phyloP scores from a whole-genome alignment of 2,329 filamentous ascomycete species.

The Fusarium sp. region DNA sequence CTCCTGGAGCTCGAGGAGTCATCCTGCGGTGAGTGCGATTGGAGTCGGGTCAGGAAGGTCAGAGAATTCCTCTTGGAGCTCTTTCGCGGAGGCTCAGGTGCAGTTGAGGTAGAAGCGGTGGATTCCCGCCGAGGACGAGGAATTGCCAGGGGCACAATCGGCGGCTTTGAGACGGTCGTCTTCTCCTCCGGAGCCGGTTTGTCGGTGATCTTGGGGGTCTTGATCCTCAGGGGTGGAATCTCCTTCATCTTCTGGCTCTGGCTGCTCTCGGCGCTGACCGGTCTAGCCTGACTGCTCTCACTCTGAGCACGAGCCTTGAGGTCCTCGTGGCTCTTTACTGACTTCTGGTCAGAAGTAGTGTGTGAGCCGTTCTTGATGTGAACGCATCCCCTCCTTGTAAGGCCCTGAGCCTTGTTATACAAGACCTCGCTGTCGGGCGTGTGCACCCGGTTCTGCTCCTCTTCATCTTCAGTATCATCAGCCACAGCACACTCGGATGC shows the following conservation, averaged over 20 bases:
- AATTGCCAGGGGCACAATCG: conserved; percentile 13
- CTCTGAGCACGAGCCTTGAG: neutral
- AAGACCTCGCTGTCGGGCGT: conserved; percentile 27
- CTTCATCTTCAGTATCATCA: conserved; percentile 37
- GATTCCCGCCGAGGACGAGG: conserved; percentile 27
- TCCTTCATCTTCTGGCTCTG: conserved; percentile 23
- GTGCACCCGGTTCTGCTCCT: conserved; percentile 6
- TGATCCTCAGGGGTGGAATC: neutral
- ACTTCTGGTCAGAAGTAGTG: neutral
- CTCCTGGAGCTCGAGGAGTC: conserved; percentile 27
- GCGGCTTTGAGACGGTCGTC: conserved; percentile 18
- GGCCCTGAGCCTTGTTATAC: conserved; percentile 34
- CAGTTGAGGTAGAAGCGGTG: conserved; percentile 13
- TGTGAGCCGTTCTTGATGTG: conserved; percentile 32
- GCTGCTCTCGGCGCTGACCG: neutral
- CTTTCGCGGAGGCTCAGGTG: conserved; percentile 34
- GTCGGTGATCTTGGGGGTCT: neutral
- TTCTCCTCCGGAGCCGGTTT: conserved; percentile 17
- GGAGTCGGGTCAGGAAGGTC: conserved; percentile 22
- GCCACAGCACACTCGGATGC: conserved; percentile 38
- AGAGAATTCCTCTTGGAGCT: conserved; percentile 42
- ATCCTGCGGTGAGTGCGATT: conserved; percentile 18
- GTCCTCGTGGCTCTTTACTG: neutral
- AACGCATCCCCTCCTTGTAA: conserved; percentile 37
- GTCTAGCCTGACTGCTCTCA: neutral